Evolutionary conservation across 345 rosid genomes (phyloP).

Genomic region (Syzygium oleosum): DNA sequence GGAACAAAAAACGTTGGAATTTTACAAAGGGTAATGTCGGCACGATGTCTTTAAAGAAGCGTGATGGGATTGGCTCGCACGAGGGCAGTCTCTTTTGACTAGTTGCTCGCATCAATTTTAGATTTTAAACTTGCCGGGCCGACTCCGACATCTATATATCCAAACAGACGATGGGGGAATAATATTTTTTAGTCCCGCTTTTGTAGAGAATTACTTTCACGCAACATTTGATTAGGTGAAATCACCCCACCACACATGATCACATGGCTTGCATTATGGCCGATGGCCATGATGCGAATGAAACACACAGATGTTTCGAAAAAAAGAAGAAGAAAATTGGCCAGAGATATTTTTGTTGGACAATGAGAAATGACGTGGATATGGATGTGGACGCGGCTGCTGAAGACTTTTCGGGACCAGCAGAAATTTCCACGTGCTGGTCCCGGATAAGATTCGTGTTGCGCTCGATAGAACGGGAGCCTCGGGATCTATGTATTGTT

Average conservation of each 20-base stretch:
- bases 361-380: neutral
- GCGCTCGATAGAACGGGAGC: no score
- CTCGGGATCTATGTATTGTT: no score
- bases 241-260: no score
- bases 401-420: neutral
- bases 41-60: neutral
- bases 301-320: no score
- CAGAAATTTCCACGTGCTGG: no score
- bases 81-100: neutral
- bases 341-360: neutral
- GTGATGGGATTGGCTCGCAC: neutral
- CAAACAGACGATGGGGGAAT: neutral
- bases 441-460: no score
- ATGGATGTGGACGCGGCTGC: neutral
- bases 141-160: neutral
- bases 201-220: no score
- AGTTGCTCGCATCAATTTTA: neutral
- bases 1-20: no score
- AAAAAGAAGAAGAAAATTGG: neutral
- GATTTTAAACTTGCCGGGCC: neutral
- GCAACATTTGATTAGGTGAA: no score
- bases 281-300: no score
- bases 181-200: no score
- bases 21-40: neutral
- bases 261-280: no score